Percentiles rank a stretch among this genome's conserved stretches.
phyloP scores from a whole-genome alignment of 768 basidiomycete species.

The Trametes gibbosa region DNA sequence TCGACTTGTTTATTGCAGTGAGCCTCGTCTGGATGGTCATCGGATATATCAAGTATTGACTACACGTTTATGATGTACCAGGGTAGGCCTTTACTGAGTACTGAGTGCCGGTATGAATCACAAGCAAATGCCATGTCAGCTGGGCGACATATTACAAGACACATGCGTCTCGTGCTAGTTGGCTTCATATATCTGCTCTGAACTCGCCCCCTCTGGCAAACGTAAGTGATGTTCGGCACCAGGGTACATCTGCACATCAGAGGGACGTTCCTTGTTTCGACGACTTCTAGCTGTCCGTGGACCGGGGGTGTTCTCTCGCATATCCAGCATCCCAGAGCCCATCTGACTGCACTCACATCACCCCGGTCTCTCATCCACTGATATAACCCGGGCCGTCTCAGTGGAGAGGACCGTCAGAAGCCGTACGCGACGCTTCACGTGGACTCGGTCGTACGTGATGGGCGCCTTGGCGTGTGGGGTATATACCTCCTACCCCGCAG shows the following conservation, averaged over 20 bases:
- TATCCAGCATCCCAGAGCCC: not conserved
- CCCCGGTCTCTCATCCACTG: not conserved
- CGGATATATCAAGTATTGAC: too few species aligned
- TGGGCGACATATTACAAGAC: too few species aligned
- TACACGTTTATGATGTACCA: too few species aligned
- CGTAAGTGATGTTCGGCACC: too few species aligned
- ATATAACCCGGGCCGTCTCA: constrained; percentile 8
- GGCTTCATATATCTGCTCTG: too few species aligned
- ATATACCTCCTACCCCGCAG: constrained; percentile 4
- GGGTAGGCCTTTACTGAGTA: too few species aligned
- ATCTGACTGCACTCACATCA: constrained; percentile 5
- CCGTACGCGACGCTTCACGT: constrained; percentile 9
- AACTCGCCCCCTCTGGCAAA: too few species aligned
- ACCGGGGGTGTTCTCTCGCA: not conserved
- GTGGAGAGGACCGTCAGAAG: not conserved
- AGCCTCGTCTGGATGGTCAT: not conserved
- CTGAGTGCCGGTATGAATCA: too few species aligned
- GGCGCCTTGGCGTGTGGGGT: constrained; percentile 5
- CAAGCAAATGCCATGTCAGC: too few species aligned
- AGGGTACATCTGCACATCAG: not conserved
- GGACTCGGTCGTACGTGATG: constrained; percentile 11
- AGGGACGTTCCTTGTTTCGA: too few species aligned
- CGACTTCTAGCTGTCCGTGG: too few species aligned
- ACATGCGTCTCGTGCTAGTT: too few species aligned
- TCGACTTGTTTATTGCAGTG: not conserved